Percentiles rank a stretch among this genome's conserved stretches.
These are phyloP conservation scores for Tylopilus cervinicoccineus DNA, from an alignment of 768 basidiomycete genomes.

Conservation along the genomic window DNA sequence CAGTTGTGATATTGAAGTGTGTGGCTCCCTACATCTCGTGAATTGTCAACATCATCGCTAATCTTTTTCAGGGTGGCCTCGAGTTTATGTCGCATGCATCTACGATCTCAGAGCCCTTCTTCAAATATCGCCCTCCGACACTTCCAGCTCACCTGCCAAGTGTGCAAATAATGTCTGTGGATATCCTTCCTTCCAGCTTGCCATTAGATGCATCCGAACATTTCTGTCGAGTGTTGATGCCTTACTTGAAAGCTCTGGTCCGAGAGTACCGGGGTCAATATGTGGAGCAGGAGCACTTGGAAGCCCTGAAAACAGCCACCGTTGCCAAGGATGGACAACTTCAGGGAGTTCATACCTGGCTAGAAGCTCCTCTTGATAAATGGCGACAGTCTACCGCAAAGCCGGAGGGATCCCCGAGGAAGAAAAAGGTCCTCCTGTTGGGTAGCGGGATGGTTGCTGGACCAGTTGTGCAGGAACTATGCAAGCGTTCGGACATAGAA, in stretches of 20 bases:
- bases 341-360: constrained; percentile 50
- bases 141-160: constrained; percentile 46
- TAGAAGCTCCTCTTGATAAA: constrained; percentile 47
- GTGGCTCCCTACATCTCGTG: constrained; percentile 3
- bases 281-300: constrained; percentile 26
- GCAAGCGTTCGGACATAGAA: constrained; percentile 56
- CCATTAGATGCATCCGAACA: constrained; percentile 77
- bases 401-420: constrained; percentile 22
- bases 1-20: constrained; percentile 79
- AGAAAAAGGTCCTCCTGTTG: constrained; percentile 72
- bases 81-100: constrained; percentile 77
- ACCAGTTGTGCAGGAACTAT: constrained; percentile 77
- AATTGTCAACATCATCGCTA: not conserved
- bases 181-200: constrained; percentile 85
- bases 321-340: constrained; percentile 62
- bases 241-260: constrained; percentile 63
- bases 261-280: constrained; percentile 33
- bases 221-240: constrained; percentile 63
- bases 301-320: constrained; percentile 65
- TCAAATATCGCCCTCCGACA: constrained; percentile 42
- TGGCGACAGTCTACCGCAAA: constrained; percentile 30
- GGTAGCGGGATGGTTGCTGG: constrained; percentile 97
- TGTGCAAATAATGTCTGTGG: constrained; percentile 84
- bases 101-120: constrained; percentile 76
- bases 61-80: constrained; percentile 63